Percentiles rank a stretch among this genome's conserved stretches.
phyloP scores from a whole-genome alignment of 306 rosid species.

The Senna tora region DNA sequence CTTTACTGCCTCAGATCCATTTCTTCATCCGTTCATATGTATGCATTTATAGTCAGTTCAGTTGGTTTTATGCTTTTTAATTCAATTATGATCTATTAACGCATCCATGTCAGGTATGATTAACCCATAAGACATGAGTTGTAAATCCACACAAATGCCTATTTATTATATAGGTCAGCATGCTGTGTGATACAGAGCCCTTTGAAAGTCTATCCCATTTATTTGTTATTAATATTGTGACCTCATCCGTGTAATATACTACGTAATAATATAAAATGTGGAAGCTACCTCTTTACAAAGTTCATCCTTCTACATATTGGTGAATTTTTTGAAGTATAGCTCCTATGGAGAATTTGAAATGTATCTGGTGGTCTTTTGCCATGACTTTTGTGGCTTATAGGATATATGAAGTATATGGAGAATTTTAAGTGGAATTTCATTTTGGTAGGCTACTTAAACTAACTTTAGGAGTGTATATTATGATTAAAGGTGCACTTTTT shows the following conservation, averaged over 20 bases:
- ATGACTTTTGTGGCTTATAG: not conserved
- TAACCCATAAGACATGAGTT: not conserved
- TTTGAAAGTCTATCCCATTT: slow-evolving; percentile 11
- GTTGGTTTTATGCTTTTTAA: slow-evolving; percentile 24
- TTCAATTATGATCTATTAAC: slow-evolving; percentile 14
- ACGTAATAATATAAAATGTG: not conserved
- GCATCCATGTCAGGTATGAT: slow-evolving; percentile 15
- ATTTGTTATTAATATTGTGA: not conserved
- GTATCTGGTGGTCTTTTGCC: slow-evolving; percentile 8
- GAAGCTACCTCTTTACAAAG: slow-evolving; percentile 17
- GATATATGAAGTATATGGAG: not conserved
- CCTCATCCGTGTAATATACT: not conserved
- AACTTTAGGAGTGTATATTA: slow-evolving; percentile 13
- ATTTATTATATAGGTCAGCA: not conserved
- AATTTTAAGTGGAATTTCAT: not conserved
- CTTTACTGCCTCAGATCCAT: slow-evolving; percentile 14
- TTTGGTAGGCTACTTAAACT: slow-evolving; percentile 6
- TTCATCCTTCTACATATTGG: slow-evolving; percentile 15
- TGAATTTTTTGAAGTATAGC: slow-evolving; percentile 4
- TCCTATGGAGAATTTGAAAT: slow-evolving; percentile 15
- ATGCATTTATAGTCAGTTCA: slow-evolving; percentile 26
- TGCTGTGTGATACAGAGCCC: slow-evolving; percentile 21
- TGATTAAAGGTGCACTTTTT: slow-evolving; percentile 6
- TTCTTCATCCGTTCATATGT: not conserved
- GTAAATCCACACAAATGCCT: slow-evolving; percentile 20